These are phyloP conservation scores for Talaromyces islandicus DNA, from an alignment of 2,329 filamentous ascomycete species.

Conservation along the genomic window DNA sequence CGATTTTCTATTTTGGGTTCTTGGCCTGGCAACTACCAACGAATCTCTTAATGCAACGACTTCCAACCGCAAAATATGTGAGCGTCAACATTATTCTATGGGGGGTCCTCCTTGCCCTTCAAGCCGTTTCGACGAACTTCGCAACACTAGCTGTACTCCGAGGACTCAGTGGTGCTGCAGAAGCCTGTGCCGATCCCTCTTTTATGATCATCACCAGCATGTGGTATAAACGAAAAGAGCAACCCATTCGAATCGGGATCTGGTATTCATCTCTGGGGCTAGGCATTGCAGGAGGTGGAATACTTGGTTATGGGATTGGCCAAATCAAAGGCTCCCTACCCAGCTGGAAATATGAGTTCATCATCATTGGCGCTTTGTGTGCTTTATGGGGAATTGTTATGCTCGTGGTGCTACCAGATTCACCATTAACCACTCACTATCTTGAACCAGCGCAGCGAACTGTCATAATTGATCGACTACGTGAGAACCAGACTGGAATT, in stretches of 20 bases:
- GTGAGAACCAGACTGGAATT: not conserved
- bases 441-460: not conserved
- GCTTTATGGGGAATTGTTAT: not conserved
- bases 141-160: not conserved
- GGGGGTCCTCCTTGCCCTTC: not conserved
- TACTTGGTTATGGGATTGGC: not conserved
- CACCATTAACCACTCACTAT: not conserved
- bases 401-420: not conserved
- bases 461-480: not conserved
- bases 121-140: not conserved
- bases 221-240: not conserved
- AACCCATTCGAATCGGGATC: not conserved
- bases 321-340: not conserved
- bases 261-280: slow-evolving; percentile 48
- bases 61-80: not conserved
- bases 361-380: not conserved
- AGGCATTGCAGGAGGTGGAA: slow-evolving; percentile 37
- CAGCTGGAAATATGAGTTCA: not conserved
- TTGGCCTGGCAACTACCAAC: not conserved
- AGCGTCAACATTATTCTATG: not conserved
- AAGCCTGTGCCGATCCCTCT: slow-evolving; percentile 1
- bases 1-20: slow-evolving; percentile 1
- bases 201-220: not conserved
- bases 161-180: not conserved
- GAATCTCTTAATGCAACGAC: slow-evolving; percentile 2